Evolutionary conservation across 75 land plant genomes (phyloP), one percentile per base, ranked within the genome.

Genomic region (Pinus taeda): DNA sequence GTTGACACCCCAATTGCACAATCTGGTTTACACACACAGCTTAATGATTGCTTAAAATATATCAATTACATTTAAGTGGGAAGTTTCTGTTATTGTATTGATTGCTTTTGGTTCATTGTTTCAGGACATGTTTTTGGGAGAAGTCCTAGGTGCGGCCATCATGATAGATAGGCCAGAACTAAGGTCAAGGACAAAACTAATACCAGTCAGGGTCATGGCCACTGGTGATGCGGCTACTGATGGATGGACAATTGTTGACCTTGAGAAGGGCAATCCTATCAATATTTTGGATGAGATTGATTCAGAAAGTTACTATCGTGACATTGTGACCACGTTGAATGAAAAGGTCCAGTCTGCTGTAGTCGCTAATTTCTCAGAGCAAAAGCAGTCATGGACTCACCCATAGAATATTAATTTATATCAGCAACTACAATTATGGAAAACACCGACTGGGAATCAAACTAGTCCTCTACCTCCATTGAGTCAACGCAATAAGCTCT

Each of bases 61-160:
- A 26, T 26, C 6, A 11, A 15, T 59, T 18, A 59, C 4, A 18
- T 20, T 18, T 4, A 18, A 18, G 60, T 59, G 5, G n/a, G 20
- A 17, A 59, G 0, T 59, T 59, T 59, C n/a, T 59, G 60, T 15
- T 17, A 59, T 59, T 59, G 60, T 8, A 39, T 69, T 39, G 49
- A 20, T n/a, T 39, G 22, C 0, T 42, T 37, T 69, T 42, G 71
- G n/a, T 22, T 42, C 53, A 69, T 69, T 69, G n/a, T n/a, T 81
- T 77, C 87, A 93, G 95, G 88, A 84, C 20, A 86, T 74, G 29
- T 88, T 90, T 73, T 60, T 88, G 72, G 93, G 93, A n/a, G 95
- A 93, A 79, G 77, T 87, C 26, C 78, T 90, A 53, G 95, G 90
- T 60, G 85, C 95, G 42, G 86, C 84, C 26, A 60, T 85, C 13